Conservation (phyloP, 2,329 filamentous ascomycete species). For the Pseudohalonectria lignicola region DNA sequence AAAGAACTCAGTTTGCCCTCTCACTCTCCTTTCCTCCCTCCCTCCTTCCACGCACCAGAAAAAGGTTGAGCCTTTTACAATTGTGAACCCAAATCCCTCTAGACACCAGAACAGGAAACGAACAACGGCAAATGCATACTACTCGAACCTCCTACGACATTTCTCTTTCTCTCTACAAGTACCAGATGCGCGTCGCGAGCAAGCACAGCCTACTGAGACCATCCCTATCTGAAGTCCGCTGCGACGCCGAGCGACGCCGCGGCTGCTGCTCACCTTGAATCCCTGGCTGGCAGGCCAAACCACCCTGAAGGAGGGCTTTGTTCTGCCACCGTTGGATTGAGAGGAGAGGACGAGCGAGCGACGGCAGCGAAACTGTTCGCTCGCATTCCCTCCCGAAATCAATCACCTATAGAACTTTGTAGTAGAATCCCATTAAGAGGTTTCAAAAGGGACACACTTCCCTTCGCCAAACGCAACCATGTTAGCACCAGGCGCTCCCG, state of each 20-base stretch:
- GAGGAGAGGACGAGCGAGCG: too few relatives aligned
- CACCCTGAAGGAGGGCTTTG: too few relatives aligned
- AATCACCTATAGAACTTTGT: too few relatives aligned
- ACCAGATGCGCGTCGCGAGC: slow-evolving; percentile 46
- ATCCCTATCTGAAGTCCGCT: slow-evolving; percentile 39
- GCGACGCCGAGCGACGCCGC: slow-evolving; percentile 48
- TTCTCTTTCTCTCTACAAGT: slow-evolving; percentile 38
- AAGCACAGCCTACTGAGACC: slow-evolving; percentile 36
- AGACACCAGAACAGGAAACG: too few relatives aligned
- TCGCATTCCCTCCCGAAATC: too few relatives aligned
- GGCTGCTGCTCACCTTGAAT: slow-evolving; percentile 25
- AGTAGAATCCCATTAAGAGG: too few relatives aligned
- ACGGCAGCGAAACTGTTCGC: too few relatives aligned
- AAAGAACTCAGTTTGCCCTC: neutral
- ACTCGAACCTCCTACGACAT: slow-evolving; percentile 28
- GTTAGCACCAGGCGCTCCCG: slow-evolving; percentile 35
- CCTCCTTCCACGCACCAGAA: neutral
- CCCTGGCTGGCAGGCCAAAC: slow-evolving; percentile 9
- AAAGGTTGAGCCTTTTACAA: slow-evolving; percentile 4
- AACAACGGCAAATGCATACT: slow-evolving; percentile 42
- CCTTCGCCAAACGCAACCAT: too few relatives aligned
- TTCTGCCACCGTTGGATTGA: too few relatives aligned
- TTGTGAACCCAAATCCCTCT: too few relatives aligned
- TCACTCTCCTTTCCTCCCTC: slow-evolving; percentile 1
- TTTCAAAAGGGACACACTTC: too few relatives aligned